Conservation (phyloP, 2,329 filamentous ascomycete species). For the Boeremia lycopersici region DNA sequence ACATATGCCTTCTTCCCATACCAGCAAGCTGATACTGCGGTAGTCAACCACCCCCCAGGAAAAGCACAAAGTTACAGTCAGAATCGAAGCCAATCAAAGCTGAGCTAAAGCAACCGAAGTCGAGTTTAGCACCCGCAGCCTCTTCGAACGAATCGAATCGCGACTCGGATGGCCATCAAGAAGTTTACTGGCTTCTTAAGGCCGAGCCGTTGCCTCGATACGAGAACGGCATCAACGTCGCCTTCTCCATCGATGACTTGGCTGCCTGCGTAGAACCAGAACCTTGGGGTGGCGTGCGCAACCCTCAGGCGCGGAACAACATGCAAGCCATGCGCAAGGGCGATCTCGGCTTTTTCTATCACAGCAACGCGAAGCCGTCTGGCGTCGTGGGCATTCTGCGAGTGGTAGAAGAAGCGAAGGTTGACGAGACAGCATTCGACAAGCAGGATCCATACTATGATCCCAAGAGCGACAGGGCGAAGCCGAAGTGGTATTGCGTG, state of each 20-base stretch:
- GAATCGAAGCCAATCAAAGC: neutral
- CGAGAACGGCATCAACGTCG: conserved; percentile 86
- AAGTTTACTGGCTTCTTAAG: conserved; percentile 57
- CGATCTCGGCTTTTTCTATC: conserved; percentile 95
- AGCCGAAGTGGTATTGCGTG: conserved; percentile 86
- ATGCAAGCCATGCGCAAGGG: conserved; percentile 89
- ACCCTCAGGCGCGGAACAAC: conserved; percentile 76
- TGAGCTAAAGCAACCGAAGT: conserved; percentile 15
- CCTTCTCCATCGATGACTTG: conserved; percentile 93
- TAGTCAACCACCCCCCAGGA: conserved; percentile 30
- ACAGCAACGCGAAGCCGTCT: conserved; percentile 88
- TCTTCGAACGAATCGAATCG: conserved; percentile 33
- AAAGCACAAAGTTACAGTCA: conserved; percentile 21
- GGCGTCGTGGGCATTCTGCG: conserved; percentile 89
- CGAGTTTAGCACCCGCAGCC: conserved; percentile 17
- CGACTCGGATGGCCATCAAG: conserved; percentile 33
- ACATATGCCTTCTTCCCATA: rapidly evolving
- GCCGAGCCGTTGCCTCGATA: conserved; percentile 80
- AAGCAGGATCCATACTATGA: conserved; percentile 82
- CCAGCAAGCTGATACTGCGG: neutral
- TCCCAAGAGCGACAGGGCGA: conserved; percentile 69
- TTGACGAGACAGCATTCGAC: conserved; percentile 79
- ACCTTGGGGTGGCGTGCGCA: conserved; percentile 77
- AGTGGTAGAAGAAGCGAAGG: conserved; percentile 80
- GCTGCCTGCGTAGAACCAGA: conserved; percentile 75